phyloP scores from a whole-genome alignment of 306 rosid species.

The Trifolium repens region DNA sequence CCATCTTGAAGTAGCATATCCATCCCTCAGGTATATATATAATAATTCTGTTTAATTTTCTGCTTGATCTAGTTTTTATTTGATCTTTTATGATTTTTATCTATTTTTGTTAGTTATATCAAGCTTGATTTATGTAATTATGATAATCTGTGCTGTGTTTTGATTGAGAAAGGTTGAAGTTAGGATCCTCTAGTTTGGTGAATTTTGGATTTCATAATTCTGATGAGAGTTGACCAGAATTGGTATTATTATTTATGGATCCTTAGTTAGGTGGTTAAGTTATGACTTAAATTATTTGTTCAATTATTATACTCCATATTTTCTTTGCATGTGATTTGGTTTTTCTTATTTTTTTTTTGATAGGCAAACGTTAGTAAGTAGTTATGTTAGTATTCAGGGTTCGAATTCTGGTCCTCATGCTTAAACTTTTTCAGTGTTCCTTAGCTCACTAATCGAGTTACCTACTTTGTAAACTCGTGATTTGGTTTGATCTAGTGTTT shows the following conservation, averaged over 20 bases:
- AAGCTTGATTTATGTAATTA: slow-evolving; percentile 20
- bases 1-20: slow-evolving; percentile 38
- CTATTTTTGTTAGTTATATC: slow-evolving; percentile 11
- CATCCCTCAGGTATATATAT: slow-evolving; percentile 37
- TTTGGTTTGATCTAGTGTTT: slow-evolving; percentile 7
- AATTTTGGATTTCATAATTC: slow-evolving; percentile 27
- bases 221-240: slow-evolving; percentile 30
- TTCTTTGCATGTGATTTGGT: slow-evolving; percentile 37
- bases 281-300: slow-evolving; percentile 16
- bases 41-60: slow-evolving; percentile 8
- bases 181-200: slow-evolving; percentile 16
- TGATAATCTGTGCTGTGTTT: slow-evolving; percentile 37
- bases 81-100: slow-evolving; percentile 19
- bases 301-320: slow-evolving; percentile 2
- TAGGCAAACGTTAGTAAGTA: background rate
- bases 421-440: background rate
- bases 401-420: background rate
- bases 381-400: background rate
- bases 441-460: too few species aligned
- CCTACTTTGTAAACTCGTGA: too few species aligned
- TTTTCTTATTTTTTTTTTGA: background rate
- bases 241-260: slow-evolving; percentile 15
- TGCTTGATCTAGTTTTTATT: slow-evolving; percentile 30
- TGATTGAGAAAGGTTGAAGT: slow-evolving; percentile 29
- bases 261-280: background rate